These are phyloP conservation scores for Globisporangium paroecandrum DNA, from an alignment of 352 stramenopile species.

Conservation along the genomic window DNA sequence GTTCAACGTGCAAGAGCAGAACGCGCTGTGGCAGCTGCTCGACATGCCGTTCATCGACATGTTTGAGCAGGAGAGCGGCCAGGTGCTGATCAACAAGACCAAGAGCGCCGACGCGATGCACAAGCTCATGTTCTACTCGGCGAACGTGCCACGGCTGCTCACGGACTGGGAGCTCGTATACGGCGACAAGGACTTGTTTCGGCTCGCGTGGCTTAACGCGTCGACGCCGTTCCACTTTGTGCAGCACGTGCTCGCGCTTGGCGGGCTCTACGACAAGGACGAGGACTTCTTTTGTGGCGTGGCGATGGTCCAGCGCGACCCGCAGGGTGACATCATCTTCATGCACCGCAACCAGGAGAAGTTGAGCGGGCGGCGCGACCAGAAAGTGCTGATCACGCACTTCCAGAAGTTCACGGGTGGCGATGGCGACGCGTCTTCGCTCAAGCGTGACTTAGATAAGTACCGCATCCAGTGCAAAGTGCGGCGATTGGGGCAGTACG, in stretches of 20 bases:
- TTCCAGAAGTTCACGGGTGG: conserved; percentile 75
- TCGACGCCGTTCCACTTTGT: conserved; percentile 66
- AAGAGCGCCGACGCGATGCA: conserved; percentile 35
- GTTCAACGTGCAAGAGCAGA: conserved; percentile 78
- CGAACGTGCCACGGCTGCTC: conserved; percentile 49
- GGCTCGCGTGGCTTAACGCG: conserved; percentile 76
- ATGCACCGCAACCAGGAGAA: conserved; percentile 82
- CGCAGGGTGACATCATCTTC: conserved; percentile 68
- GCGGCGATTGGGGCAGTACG: conserved; percentile 50
- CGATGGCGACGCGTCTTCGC: conserved; percentile 49
- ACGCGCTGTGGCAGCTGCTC: conserved; percentile 60
- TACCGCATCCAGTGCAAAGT: conserved; percentile 71
- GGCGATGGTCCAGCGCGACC: conserved; percentile 79
- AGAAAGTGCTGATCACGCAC: conserved; percentile 62
- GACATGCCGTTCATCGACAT: conserved; percentile 86
- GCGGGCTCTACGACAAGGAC: conserved; percentile 41
- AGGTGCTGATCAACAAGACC: conserved; percentile 65
- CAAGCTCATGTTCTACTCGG: conserved; percentile 82
- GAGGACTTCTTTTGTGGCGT: conserved; percentile 73
- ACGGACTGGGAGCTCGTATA: conserved; percentile 71
- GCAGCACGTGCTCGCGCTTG: conserved; percentile 51
- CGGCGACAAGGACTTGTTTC: conserved; percentile 75
- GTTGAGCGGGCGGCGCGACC: conserved; percentile 54
- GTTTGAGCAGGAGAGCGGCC: conserved; percentile 83
- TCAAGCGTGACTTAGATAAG: conserved; percentile 58